A percentile compares a stretch with the other conserved stretches of the same genome.
These are phyloP conservation scores for Pseudotsuga menziesii DNA, from an alignment of 75 land plant genomes.

Conservation along the genomic window DNA sequence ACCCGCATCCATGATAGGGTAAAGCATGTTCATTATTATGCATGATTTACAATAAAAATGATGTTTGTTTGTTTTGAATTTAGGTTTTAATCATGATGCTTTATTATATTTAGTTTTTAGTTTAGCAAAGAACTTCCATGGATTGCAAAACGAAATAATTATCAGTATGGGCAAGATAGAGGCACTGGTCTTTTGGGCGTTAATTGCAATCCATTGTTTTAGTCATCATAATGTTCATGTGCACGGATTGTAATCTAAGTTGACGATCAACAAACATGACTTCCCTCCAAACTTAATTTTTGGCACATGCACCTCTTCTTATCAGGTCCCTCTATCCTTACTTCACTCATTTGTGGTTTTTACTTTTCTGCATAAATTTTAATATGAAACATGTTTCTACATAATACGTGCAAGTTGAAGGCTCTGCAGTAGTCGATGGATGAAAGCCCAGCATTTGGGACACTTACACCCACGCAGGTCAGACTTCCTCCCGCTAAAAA, in stretches of 20 bases:
- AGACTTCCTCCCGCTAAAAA: neutral
- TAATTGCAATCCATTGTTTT: too few species aligned
- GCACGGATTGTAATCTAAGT: neutral
- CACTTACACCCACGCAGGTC: conserved; percentile 1
- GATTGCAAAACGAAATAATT: too few species aligned
- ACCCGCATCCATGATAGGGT: too few species aligned
- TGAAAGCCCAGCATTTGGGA: conserved; percentile 11
- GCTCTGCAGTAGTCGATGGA: neutral
- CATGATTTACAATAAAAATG: too few species aligned
- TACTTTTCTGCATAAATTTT: neutral
- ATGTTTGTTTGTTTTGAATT: too few species aligned
- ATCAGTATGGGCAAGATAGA: too few species aligned
- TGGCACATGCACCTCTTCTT: conserved; percentile 61
- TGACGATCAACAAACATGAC: conserved; percentile 18
- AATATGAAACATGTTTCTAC: neutral
- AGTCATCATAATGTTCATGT: too few species aligned
- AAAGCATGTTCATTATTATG: too few species aligned
- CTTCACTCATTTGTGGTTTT: neutral
- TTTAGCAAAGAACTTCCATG: too few species aligned
- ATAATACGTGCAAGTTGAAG: neutral
- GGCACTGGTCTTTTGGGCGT: too few species aligned
- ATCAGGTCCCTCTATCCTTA: conserved; percentile 29
- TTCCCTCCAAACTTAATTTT: conserved; percentile 53
- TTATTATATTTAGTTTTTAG: too few species aligned
- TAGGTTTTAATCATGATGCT: too few species aligned